Percentiles rank a stretch among this genome's conserved stretches.
phyloP scores from a whole-genome alignment of 1,284 basidiomycete species.

The Moesziomyces globuligerus region DNA sequence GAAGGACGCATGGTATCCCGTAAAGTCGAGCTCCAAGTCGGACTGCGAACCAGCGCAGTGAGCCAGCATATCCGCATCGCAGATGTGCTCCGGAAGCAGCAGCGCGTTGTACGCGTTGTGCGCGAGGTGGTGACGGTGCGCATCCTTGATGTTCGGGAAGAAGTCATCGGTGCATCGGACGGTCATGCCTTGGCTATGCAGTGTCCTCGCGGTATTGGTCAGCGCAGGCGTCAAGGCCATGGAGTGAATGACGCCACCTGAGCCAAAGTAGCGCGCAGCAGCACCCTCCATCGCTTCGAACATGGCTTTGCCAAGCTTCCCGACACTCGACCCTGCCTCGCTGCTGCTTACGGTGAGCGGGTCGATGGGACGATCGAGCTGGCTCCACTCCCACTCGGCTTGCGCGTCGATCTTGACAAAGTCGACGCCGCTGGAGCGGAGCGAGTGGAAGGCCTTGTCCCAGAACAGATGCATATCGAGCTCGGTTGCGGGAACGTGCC shows the following conservation, averaged over 20 bases:
- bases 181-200: slow-evolving; percentile 22
- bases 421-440: slow-evolving; percentile 55
- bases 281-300: slow-evolving; percentile 47
- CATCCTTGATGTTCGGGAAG: slow-evolving; percentile 55
- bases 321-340: not conserved
- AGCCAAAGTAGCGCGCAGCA: slow-evolving; percentile 51
- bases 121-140: slow-evolving; percentile 62
- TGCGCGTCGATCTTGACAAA: slow-evolving; percentile 67
- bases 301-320: slow-evolving; percentile 8
- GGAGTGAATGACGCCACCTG: slow-evolving; percentile 56
- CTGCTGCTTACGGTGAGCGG: not conserved
- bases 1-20: slow-evolving; percentile 53
- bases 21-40: slow-evolving; percentile 23
- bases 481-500: slow-evolving; percentile 35
- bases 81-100: slow-evolving; percentile 41
- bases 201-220: slow-evolving; percentile 35
- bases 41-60: slow-evolving; percentile 12
- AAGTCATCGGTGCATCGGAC: slow-evolving; percentile 54
- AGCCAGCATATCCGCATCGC: slow-evolving; percentile 64
- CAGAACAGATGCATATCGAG: slow-evolving; percentile 50
- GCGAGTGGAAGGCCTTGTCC: slow-evolving; percentile 51
- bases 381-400: slow-evolving; percentile 49
- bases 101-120: slow-evolving; percentile 51
- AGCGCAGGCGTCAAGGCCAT: slow-evolving; percentile 47
- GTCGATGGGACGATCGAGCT: not conserved